Percentiles rank a stretch among this genome's conserved stretches.
These are phyloP conservation scores for Pogostemon cablin DNA, from an alignment of 257 asterid genomes.

Conservation along the genomic window DNA sequence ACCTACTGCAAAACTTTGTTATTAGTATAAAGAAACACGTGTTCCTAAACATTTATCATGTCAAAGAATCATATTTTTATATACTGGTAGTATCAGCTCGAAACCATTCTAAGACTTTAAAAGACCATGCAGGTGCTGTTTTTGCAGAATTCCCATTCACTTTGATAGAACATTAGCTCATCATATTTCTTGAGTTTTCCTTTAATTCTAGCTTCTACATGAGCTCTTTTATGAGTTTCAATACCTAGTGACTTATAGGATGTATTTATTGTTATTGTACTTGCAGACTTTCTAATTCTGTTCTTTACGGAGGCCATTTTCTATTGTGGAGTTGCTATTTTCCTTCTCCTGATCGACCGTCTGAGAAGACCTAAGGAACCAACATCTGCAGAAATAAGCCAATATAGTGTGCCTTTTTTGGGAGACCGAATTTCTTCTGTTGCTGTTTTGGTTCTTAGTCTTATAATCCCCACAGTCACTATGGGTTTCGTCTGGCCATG, in stretches of 20 bases:
- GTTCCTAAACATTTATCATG: neutral
- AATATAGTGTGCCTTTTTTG: constrained; percentile 44
- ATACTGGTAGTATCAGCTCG: neutral
- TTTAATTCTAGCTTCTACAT: constrained; percentile 6
- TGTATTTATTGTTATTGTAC: constrained; percentile 25
- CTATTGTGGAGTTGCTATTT: constrained; percentile 85
- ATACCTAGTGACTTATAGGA: constrained; percentile 9
- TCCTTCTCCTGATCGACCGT: constrained; percentile 71
- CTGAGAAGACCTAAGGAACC: constrained; percentile 57
- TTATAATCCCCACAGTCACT: constrained; percentile 82
- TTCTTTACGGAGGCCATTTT: constrained; percentile 97
- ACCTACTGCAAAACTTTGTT: constrained; percentile 1
- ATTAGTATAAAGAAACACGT: neutral
- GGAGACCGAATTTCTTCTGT: constrained; percentile 78
- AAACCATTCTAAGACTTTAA: constrained; percentile 1
- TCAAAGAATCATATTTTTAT: neutral
- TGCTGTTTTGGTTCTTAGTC: constrained; percentile 76
- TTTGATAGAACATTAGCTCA: constrained; percentile 7
- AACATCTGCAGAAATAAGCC: constrained; percentile 41
- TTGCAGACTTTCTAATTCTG: constrained; percentile 88
- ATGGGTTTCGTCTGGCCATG: constrained; percentile 99
- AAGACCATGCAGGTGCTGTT: constrained; percentile 10
- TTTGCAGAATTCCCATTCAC: neutral
- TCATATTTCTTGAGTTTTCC: constrained; percentile 5
- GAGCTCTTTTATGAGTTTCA: neutral